phyloP scores from a whole-genome alignment of 2,329 filamentous ascomycete species.

The Aspergillus spinulosporus region DNA sequence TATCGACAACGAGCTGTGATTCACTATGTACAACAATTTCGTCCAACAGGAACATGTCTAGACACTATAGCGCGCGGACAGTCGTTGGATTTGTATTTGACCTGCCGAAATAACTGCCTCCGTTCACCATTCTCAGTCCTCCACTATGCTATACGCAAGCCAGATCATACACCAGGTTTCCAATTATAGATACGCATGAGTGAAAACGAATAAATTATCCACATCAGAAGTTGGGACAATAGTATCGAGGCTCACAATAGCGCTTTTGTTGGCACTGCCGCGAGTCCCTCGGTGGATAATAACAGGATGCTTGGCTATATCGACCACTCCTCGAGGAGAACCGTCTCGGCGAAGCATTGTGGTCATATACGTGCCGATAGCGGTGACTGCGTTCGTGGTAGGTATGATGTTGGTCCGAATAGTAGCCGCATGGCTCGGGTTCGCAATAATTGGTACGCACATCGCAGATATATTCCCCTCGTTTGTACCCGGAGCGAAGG shows the following conservation, averaged over 20 bases:
- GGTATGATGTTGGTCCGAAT: background rate
- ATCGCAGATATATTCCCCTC: constrained; percentile 20
- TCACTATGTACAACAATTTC: background rate
- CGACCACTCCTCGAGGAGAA: background rate
- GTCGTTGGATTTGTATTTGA: background rate
- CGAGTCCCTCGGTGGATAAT: background rate
- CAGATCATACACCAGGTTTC: background rate
- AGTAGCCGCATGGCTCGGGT: background rate
- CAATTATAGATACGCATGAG: background rate
- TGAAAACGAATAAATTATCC: background rate
- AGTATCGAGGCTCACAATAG: background rate
- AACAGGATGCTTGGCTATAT: background rate
- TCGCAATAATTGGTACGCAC: constrained; percentile 6
- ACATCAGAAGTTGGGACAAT: background rate
- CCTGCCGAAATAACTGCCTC: background rate
- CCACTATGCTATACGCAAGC: background rate
- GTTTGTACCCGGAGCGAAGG: constrained; percentile 18
- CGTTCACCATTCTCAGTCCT: background rate
- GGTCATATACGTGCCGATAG: background rate
- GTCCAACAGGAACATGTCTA: background rate
- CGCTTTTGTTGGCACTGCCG: background rate
- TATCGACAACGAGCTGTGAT: background rate
- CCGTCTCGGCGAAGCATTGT: background rate
- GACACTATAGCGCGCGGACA: background rate
- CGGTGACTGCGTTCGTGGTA: background rate